Evolutionary conservation across 2,329 filamentous ascomycete species (phyloP).

Genomic region (Paracamarosporium sp.): DNA sequence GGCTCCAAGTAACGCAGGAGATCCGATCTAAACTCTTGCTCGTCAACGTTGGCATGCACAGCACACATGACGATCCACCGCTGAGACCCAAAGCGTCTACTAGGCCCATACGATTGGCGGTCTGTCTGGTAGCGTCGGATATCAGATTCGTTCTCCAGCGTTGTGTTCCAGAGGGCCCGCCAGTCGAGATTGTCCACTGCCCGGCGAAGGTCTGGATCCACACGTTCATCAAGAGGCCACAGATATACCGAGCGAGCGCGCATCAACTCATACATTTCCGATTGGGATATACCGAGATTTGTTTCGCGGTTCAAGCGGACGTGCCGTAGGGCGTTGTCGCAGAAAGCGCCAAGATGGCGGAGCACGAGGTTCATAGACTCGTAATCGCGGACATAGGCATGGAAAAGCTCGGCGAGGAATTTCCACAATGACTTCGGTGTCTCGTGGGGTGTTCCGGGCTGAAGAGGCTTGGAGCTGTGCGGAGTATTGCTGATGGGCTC

Average conservation of each 20-base stretch:
- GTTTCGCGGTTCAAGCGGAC: background rate
- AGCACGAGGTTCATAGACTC: slow-evolving; percentile 1
- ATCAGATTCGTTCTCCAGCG: background rate
- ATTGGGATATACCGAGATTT: background rate
- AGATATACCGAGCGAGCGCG: background rate
- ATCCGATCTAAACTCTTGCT: background rate
- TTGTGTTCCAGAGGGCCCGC: background rate
- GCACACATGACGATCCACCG: background rate
- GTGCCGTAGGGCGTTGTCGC: background rate
- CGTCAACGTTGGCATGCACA: background rate
- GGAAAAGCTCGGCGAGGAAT: background rate
- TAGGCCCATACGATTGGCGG: background rate
- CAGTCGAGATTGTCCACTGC: background rate
- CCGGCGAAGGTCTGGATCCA: background rate
- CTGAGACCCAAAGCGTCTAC: background rate
- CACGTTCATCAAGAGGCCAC: background rate
- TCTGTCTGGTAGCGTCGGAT: background rate
- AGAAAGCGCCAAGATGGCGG: background rate
- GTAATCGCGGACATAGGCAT: slow-evolving; percentile 1
- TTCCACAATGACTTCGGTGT: background rate
- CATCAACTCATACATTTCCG: background rate
- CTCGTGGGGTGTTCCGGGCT: background rate
- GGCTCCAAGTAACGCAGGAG: background rate
- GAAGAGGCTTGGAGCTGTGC: background rate
- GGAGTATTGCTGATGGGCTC: background rate